Conservation (phyloP, 2,329 filamentous ascomycete species). For the Coniochaeta sp. region DNA sequence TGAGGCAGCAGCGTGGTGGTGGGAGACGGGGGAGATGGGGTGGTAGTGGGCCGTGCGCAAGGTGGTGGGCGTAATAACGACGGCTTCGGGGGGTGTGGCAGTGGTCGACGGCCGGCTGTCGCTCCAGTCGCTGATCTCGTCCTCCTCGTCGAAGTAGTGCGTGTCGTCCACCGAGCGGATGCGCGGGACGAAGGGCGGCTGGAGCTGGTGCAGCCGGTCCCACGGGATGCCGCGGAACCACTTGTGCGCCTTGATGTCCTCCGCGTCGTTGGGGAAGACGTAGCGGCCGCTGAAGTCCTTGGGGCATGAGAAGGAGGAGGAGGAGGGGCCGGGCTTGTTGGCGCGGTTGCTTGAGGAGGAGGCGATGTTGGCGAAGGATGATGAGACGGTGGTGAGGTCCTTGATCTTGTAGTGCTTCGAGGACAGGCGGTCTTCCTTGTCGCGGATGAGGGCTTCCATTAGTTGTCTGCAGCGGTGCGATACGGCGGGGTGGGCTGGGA, state of each 20-base stretch:
- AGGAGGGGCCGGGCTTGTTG: conserved; percentile 18
- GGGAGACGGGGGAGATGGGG: too few species aligned
- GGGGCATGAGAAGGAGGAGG: conserved; percentile 6
- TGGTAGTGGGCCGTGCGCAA: background rate
- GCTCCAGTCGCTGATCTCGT: conserved; percentile 61
- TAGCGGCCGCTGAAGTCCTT: conserved; percentile 40
- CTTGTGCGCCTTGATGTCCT: conserved; percentile 81
- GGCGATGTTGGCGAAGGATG: conserved; percentile 4
- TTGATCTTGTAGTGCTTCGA: conserved; percentile 67
- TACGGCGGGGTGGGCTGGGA: conserved; percentile 60
- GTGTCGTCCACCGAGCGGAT: conserved; percentile 66
- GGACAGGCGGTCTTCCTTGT: conserved; percentile 70
- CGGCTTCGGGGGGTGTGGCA: too few species aligned
- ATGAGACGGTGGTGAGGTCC: conserved; percentile 32
- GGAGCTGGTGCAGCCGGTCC: conserved; percentile 63
- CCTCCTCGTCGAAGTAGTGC: conserved; percentile 84
- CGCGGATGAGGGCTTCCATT: conserved; percentile 63
- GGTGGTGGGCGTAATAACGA: background rate
- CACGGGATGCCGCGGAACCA: conserved; percentile 80
- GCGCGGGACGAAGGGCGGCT: conserved; percentile 73
- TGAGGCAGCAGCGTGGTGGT: too few species aligned
- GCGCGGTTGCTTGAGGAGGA: conserved; percentile 19
- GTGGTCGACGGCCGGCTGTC: conserved; percentile 32
- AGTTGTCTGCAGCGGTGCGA: conserved; percentile 70
- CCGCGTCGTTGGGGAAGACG: conserved; percentile 77